Percentiles rank a stretch among this genome's conserved stretches.
Conservation (phyloP, 495 filamentous ascomycete species). For the Letharia columbiana region DNA sequence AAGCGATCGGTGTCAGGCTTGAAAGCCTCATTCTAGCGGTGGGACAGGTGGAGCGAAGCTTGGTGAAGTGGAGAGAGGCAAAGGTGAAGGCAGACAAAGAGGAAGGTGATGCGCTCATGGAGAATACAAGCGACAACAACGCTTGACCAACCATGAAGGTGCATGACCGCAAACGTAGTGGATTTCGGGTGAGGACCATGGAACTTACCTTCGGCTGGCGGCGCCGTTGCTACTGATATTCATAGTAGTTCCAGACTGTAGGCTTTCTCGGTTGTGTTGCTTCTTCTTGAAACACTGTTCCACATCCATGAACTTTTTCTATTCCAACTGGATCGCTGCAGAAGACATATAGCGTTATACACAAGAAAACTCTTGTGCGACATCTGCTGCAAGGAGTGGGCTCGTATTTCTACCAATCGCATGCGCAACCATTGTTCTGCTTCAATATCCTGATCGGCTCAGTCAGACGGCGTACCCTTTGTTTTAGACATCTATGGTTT, state of each 20-base stretch:
- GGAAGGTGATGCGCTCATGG: constrained; percentile 9
- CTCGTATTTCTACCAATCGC: background rate
- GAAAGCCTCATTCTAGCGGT: constrained; percentile 42
- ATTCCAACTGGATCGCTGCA: too few species aligned
- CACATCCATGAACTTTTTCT: too few species aligned
- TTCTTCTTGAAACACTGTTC: background rate
- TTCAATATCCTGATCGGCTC: background rate
- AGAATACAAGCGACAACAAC: background rate
- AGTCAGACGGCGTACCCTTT: background rate
- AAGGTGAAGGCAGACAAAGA: constrained; percentile 20
- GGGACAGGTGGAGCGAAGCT: constrained; percentile 37
- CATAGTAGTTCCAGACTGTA: background rate
- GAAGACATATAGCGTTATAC: background rate
- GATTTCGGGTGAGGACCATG: background rate
- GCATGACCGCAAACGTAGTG: background rate
- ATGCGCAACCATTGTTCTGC: background rate
- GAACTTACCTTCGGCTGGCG: too few species aligned
- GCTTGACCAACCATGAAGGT: background rate
- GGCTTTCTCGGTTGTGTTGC: background rate
- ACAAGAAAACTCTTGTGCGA: background rate
- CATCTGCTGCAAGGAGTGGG: background rate
- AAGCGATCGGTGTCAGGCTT: constrained; percentile 39
- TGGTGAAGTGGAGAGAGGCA: constrained; percentile 36
- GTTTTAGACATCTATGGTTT: too few species aligned
- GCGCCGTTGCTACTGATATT: too few species aligned